A percentile compares a stretch with the other conserved stretches of the same genome.
Conservation (phyloP, 129 eudicot genomes). For the Glebionis coronaria region DNA sequence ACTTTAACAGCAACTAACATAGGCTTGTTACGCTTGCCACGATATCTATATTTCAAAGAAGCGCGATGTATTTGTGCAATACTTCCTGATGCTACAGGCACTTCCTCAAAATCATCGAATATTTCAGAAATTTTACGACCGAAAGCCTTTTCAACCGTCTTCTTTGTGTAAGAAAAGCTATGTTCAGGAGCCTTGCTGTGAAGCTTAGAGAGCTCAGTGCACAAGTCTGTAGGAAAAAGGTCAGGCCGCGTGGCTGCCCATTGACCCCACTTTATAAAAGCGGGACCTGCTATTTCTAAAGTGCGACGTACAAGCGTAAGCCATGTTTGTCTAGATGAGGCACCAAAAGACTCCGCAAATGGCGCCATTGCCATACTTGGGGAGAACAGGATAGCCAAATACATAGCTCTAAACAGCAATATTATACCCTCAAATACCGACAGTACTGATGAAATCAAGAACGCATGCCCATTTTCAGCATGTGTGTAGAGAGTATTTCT, state of each 20-base stretch:
- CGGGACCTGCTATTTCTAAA: conserved; percentile 83
- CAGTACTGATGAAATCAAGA: conserved; percentile 43
- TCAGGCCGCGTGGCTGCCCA: conserved; percentile 97
- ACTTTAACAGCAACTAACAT: conserved; percentile 87
- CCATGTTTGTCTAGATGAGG: conserved; percentile 63
- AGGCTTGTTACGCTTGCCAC: conserved; percentile 61
- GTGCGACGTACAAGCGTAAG: conserved; percentile 76
- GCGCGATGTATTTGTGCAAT: conserved; percentile 95
- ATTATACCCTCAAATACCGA: conserved; percentile 49
- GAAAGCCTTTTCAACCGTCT: conserved; percentile 69
- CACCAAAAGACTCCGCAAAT: conserved; percentile 78
- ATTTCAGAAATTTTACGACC: conserved; percentile 82
- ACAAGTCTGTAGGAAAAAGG: conserved; percentile 74
- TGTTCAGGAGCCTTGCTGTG: conserved; percentile 91
- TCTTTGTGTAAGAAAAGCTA: conserved; percentile 77
- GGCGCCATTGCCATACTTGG: conserved; percentile 85
- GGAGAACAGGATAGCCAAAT: conserved; percentile 61
- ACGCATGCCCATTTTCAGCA: conserved; percentile 63
- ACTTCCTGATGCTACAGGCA: conserved; percentile 89
- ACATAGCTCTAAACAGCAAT: conserved; percentile 64
- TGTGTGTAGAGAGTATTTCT: conserved; percentile 41
- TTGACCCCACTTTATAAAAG: conserved; percentile 97
- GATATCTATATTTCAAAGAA: conserved; percentile 53
- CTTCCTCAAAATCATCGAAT: conserved; percentile 81
- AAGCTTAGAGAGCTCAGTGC: conserved; percentile 79